Conservation (phyloP, 805 yeast species). For the Kodamaea kakaduensis region DNA sequence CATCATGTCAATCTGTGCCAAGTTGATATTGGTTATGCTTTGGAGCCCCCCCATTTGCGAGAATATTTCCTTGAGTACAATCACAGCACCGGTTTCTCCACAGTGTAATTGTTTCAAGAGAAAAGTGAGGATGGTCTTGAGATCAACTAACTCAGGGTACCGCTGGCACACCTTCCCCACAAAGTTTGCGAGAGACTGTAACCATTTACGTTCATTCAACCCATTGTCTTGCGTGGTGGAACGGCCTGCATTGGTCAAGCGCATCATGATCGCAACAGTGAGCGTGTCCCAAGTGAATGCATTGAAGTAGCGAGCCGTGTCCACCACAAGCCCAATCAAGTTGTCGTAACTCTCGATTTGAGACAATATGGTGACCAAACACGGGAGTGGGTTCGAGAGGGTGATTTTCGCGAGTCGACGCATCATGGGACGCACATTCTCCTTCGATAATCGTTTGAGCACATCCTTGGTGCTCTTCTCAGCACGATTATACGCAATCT, state of each 20-base stretch:
- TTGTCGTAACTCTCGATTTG: slow-evolving; percentile 93
- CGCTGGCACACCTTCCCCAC: slow-evolving; percentile 66
- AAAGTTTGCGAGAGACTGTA: slow-evolving; percentile 75
- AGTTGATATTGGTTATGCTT: slow-evolving; percentile 61
- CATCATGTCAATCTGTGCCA: slow-evolving; percentile 59
- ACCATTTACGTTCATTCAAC: slow-evolving; percentile 76
- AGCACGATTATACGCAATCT: slow-evolving; percentile 58
- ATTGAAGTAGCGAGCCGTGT: slow-evolving; percentile 71
- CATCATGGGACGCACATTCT: slow-evolving; percentile 70
- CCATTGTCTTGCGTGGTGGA: slow-evolving; percentile 72
- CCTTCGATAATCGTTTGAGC: slow-evolving; percentile 76
- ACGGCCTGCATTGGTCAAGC: slow-evolving; percentile 65
- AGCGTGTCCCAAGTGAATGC: slow-evolving; percentile 82
- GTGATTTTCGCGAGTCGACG: slow-evolving; percentile 68
- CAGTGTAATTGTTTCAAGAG: slow-evolving; percentile 59
- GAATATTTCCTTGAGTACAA: slow-evolving; percentile 64
- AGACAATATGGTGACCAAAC: slow-evolving; percentile 63
- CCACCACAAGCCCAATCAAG: slow-evolving; percentile 70
- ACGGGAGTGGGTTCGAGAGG: slow-evolving; percentile 73
- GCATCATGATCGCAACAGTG: slow-evolving; percentile 65
- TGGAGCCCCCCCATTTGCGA: slow-evolving; percentile 77
- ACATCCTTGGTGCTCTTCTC: slow-evolving; percentile 76
- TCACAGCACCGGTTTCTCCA: slow-evolving; percentile 55
- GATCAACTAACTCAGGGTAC: slow-evolving; percentile 51
- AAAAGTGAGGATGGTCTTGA: slow-evolving; percentile 57